These are phyloP conservation scores for Rhinocladiella mackenziei DNA, from an alignment of 2,329 filamentous ascomycete genomes.

Conservation along the genomic window DNA sequence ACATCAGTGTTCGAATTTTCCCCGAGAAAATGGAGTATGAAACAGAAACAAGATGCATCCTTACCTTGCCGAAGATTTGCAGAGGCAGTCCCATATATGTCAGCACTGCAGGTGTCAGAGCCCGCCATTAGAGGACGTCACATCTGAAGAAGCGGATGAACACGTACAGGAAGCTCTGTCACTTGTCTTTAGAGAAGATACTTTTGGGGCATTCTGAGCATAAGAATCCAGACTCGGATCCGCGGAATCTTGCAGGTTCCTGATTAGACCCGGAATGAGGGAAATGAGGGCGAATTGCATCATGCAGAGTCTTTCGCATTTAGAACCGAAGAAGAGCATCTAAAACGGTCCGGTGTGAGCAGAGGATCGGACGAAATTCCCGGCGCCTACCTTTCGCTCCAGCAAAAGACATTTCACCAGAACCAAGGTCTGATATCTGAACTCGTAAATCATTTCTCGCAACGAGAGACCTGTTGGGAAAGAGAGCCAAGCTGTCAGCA, in stretches of 20 bases:
- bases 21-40: not conserved
- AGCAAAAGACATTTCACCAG: slow-evolving; percentile 89
- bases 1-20: not conserved
- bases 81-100: slow-evolving; percentile 92
- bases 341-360: slow-evolving; percentile 36
- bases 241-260: slow-evolving; percentile 89
- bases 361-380: not conserved
- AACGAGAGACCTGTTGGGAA: slow-evolving; percentile 59
- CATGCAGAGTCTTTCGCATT: slow-evolving; percentile 94
- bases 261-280: slow-evolving; percentile 85
- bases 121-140: not conserved
- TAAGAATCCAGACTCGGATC: slow-evolving; percentile 88
- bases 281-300: slow-evolving; percentile 97
- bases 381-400: slow-evolving; percentile 83
- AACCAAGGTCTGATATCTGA: slow-evolving; percentile 89
- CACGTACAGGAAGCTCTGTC: slow-evolving; percentile 71
- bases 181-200: slow-evolving; percentile 84
- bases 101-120: slow-evolving; percentile 54
- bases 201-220: slow-evolving; percentile 67
- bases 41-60: not conserved
- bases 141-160: not conserved
- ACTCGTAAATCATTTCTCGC: slow-evolving; percentile 87
- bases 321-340: slow-evolving; percentile 99
- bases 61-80: slow-evolving; percentile 87
- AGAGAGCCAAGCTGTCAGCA: slow-evolving; percentile 19